A percentile compares a stretch with the other conserved stretches of the same genome.
phyloP scores from a whole-genome alignment of 1,284 basidiomycete species.

The Phellopilus nigrolimitatus region DNA sequence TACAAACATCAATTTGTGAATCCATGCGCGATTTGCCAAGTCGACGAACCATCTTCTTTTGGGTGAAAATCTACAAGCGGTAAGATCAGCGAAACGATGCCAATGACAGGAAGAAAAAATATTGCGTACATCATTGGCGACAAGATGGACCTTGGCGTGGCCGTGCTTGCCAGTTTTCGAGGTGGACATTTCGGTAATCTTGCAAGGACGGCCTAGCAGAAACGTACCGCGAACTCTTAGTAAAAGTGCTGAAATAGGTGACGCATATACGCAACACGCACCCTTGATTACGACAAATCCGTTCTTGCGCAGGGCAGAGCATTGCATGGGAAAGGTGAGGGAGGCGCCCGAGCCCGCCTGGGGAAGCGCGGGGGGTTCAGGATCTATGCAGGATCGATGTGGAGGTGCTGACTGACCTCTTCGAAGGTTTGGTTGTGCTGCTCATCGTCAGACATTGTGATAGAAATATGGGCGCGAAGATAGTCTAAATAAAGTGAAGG shows the following conservation, averaged over 20 bases:
- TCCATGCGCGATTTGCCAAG: slow-evolving; percentile 6
- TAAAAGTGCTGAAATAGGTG: slow-evolving; percentile 4
- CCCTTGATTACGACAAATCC: slow-evolving; percentile 98
- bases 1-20: slow-evolving; percentile 10
- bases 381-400: slow-evolving; percentile 11
- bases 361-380: background rate
- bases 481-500: slow-evolving; percentile 17
- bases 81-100: slow-evolving; percentile 15
- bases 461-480: slow-evolving; percentile 16
- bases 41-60: slow-evolving; percentile 76
- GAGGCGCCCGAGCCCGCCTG: slow-evolving; percentile 81
- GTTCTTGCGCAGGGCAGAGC: slow-evolving; percentile 92
- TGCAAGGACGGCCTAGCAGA: slow-evolving; percentile 84
- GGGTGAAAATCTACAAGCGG: slow-evolving; percentile 80
- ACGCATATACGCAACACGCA: slow-evolving; percentile 26
- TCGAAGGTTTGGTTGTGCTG: slow-evolving; percentile 21
- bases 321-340: slow-evolving; percentile 91
- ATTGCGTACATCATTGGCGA: slow-evolving; percentile 86
- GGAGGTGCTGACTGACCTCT: slow-evolving; percentile 3
- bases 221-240: slow-evolving; percentile 11
- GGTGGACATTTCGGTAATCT: slow-evolving; percentile 99
- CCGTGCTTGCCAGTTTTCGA: slow-evolving; percentile 99
- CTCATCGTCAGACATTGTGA: slow-evolving; percentile 24
- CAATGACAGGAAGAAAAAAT: slow-evolving; percentile 12
- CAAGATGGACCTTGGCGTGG: slow-evolving; percentile 98